These are phyloP conservation scores for Solanum pimpinellifolium DNA, from an alignment of 257 asterid genomes.

Conservation along the genomic window DNA sequence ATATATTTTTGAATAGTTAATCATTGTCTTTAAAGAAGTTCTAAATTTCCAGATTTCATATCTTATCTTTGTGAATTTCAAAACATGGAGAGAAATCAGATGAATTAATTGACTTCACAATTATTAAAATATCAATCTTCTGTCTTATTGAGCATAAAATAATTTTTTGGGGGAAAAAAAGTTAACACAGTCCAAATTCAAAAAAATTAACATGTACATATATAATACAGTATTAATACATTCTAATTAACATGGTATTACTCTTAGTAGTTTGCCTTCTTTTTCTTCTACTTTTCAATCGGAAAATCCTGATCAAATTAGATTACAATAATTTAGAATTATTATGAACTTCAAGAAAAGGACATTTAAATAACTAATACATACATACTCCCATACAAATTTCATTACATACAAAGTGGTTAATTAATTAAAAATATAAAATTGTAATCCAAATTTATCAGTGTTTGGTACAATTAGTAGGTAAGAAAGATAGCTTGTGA, in stretches of 20 bases:
- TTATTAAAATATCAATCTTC: not conserved
- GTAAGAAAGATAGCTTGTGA: constrained; percentile 15
- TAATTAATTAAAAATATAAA: not conserved
- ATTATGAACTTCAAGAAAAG: not conserved
- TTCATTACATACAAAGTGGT: not conserved
- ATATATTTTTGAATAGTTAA: not conserved
- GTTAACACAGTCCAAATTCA: not conserved
- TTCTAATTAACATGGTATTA: too few relatives aligned
- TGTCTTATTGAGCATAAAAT: too few relatives aligned
- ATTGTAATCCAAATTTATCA: not conserved
- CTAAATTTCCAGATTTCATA: not conserved
- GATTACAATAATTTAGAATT: not conserved
- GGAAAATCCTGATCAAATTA: too few relatives aligned
- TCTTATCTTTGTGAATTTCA: not conserved
- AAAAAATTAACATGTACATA: not conserved
- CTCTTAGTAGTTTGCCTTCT: too few relatives aligned
- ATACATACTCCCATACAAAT: not conserved
- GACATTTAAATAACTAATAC: not conserved
- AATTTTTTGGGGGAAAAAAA: too few relatives aligned
- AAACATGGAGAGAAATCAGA: not conserved
- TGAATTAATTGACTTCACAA: not conserved
- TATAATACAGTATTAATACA: too few relatives aligned
- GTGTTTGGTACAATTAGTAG: constrained; percentile 28
- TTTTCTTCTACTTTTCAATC: too few relatives aligned
- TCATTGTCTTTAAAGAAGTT: not conserved